Percentiles rank a stretch among this genome's conserved stretches.
phyloP scores from a whole-genome alignment of 192 early-diverging fungal species.

The Coemansia sp. region DNA sequence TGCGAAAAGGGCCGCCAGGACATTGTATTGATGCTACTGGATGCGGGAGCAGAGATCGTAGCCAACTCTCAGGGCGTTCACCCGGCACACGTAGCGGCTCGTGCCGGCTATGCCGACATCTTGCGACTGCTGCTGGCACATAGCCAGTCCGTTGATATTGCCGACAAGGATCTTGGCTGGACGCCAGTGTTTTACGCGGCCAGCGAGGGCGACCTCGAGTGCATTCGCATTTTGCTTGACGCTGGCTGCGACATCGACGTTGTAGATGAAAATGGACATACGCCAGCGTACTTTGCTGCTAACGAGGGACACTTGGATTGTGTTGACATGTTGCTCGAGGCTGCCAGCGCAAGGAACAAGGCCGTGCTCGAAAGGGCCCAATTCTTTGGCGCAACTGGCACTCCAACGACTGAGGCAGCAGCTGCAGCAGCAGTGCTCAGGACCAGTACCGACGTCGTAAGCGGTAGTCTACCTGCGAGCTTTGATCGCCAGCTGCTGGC shows the following conservation, averaged over 20 bases:
- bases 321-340: constrained; percentile 73
- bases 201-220: constrained; percentile 83
- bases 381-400: not conserved
- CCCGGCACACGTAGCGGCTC: constrained; percentile 85
- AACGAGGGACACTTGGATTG: constrained; percentile 88
- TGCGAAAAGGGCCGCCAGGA: constrained; percentile 90
- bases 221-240: constrained; percentile 76
- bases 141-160: constrained; percentile 72
- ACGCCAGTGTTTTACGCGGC: constrained; percentile 96
- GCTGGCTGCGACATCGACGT: constrained; percentile 73
- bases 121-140: constrained; percentile 72
- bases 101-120: constrained; percentile 79
- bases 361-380: constrained; percentile 2
- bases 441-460: not conserved
- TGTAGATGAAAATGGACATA: constrained; percentile 82
- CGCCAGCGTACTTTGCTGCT: constrained; percentile 88
- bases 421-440: not conserved
- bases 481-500: not conserved
- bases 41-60: constrained; percentile 71
- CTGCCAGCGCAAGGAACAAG: constrained; percentile 38
- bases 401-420: not conserved
- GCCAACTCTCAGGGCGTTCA: constrained; percentile 81
- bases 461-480: not conserved
- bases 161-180: constrained; percentile 94
- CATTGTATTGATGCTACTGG: constrained; percentile 80